Base-by-base conservation (phyloP, 768 basidiomycete species). In the Russula emetica region DNA sequence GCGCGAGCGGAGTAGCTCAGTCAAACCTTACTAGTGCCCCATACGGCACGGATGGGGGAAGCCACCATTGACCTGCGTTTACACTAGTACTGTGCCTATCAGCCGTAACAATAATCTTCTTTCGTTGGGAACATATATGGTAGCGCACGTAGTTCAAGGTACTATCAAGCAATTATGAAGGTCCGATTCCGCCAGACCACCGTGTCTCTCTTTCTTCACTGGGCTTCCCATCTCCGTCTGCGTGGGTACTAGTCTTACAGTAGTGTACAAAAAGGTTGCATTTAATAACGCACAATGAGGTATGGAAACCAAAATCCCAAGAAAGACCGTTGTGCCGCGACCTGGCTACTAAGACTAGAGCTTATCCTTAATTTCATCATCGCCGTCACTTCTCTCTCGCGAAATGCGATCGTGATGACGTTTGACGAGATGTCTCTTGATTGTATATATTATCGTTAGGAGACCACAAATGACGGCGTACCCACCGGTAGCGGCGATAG, bases 401-500 rank as follows among this genome's bases (percentile, higher is more conserved):
- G 1, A 11, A 56, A 45, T 11, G 22, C 20, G 28, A 40, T n/a
- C 10, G 26, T 60, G 62, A 5, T 14, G 8, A 22, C 38, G 32
- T 47, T 52, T 51, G 22, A 63, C 45, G 32, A 5, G 22, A 24
- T n/a, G 36, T 40, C 28, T 56, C 57, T 32, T 55, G n/a, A 38
- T 9, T 2, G 34, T 24, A 28, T 57, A 67, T 24, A 52, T 20
- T 26, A 28, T 22, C 14, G 63, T 45, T 16, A 65, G 22, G 28
- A 50, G 44, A 30, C 44, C 52, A 13, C 58, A 67, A 36, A 47
- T 32, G 32, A 53, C 24, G 6, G 44, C 49, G 58, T 22, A 38
- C n/a, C 40, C 40, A 14, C 63, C 66, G 1, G 58, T 59, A 32
- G 58, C 55, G n/a, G 54, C 59, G 20, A 66, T 49, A 30, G 64